Base-by-base conservation (phyloP, 345 rosid species). In the Bruguiera gymnorhiza region DNA sequence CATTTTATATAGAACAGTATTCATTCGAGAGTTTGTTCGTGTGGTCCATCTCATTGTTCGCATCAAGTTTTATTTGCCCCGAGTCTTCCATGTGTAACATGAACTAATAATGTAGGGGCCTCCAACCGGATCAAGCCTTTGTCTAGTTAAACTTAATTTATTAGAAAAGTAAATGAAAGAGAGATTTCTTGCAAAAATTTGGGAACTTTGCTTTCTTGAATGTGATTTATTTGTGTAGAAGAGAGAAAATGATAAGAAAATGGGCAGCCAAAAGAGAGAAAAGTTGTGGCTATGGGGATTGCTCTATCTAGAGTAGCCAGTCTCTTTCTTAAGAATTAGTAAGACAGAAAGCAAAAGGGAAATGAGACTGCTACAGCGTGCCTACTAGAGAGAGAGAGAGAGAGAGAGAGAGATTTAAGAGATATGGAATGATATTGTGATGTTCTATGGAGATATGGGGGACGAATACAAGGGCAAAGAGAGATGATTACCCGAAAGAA, bases 401-500 rank as follows among this genome's bases (percentile, higher is more conserved):
- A 63, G 70, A 63, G 68, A 39, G 75, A 63, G 69, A 70, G 67
- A 36, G 69, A 51, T 32, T 55, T 68, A 70, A 62, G 83, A 81
- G 83, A 84, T 83, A 76, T 78, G 79, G 82, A 83, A 79, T 79
- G 83, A 82, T 74, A 75, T 0, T 72, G 85, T 79, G 85, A 81
- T 83, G 81, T 63, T 66, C 70, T 81, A 54, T 62, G 30, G 78
- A 84, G 91, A 86, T 80, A 62, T 85, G 83, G 83, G 76, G 57
- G 21, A 3, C 80, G 71, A 87, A 85, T 74, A 79, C 68, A 72
- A 55, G 66, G 73, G 72, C 69, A 72, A 62, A 63, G 15, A 37
- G 18, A 73, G 78, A 87, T 89, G 85, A 89, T 89, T 86, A 83
- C 92, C 88, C 89, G 79, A 70, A 89, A 83, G 93, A 89, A 87